Conservation (phyloP, 1,284 basidiomycete genomes). For the Farysia itapuensis region DNA sequence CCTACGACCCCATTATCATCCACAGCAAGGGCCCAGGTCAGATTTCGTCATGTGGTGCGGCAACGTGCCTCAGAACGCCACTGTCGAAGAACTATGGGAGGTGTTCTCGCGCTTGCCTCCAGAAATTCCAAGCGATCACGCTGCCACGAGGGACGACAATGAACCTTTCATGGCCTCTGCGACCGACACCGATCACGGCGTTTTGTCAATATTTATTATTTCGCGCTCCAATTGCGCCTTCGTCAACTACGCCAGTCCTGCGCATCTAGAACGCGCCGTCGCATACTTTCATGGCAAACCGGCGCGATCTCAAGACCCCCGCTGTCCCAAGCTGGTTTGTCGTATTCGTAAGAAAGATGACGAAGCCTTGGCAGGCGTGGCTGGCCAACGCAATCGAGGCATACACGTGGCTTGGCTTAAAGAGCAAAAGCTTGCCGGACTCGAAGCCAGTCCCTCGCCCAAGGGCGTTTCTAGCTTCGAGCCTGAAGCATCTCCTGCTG, state of each 20-base stretch:
- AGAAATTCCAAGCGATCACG: neutral
- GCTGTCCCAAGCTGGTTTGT: slow-evolving; percentile 80
- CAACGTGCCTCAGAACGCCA: slow-evolving; percentile 79
- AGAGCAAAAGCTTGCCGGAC: slow-evolving; percentile 61
- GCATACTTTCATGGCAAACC: slow-evolving; percentile 71
- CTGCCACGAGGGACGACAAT: slow-evolving; percentile 1
- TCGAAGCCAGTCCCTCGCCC: neutral
- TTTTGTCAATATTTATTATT: slow-evolving; percentile 88
- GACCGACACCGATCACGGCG: slow-evolving; percentile 63
- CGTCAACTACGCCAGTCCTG: slow-evolving; percentile 76
- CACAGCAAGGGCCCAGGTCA: slow-evolving; percentile 66
- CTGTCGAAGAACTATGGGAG: slow-evolving; percentile 81
- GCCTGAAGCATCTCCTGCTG: neutral
- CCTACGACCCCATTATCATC: slow-evolving; percentile 32
- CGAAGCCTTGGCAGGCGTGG: slow-evolving; percentile 84
- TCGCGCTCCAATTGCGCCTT: slow-evolving; percentile 89
- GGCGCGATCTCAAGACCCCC: slow-evolving; percentile 70
- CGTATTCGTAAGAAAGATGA: slow-evolving; percentile 81
- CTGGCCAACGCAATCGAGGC: slow-evolving; percentile 82
- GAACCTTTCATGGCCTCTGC: neutral
- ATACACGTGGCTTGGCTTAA: slow-evolving; percentile 76
- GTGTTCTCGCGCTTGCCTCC: slow-evolving; percentile 67
- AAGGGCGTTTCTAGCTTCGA: too few species aligned
- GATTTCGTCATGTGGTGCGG: slow-evolving; percentile 97
- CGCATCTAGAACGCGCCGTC: slow-evolving; percentile 71